Evolutionary conservation across 495 filamentous ascomycete genomes (phyloP), one percentile per base, ranked within the genome.

Genomic region (Neurospora cerealis): DNA sequence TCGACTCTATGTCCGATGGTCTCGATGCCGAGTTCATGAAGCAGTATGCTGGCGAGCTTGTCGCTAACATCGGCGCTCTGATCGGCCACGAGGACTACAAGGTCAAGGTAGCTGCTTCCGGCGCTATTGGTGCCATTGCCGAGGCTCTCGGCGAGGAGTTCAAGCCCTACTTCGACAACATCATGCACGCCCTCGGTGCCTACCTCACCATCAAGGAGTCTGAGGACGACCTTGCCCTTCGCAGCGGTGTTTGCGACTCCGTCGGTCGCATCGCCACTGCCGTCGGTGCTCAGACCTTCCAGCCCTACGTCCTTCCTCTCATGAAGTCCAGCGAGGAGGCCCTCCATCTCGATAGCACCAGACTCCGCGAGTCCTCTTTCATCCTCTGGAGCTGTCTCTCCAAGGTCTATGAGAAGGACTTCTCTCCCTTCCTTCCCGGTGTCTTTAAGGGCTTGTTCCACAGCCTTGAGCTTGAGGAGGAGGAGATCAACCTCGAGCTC

Each of bases 351-450:
- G 95, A 91, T 72, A 94, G 97, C 83, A 91, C 94, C 11, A 88
- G 95, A 70, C 88, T 99, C 69, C 90, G 93, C 80, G 96, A 99
- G 83, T 98, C 94, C 71, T 96, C 93, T 79, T 99, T 96, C 83
- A 94, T 98, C 75, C 88, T 99, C 74, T 99, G 96, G 94, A 93
- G 93, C 77, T 92, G 90, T 34, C 91, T 99, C 82, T 91, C 96
- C 70, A 96, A 95, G 83, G 93, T 99, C 9, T 99, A 99, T 80
- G 89, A 91, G 76, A 94, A 94, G 79, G 90, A 97, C 42, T 97
- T 99, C 80, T 87, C 89, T 66, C 90, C 92, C 17, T 97, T 96
- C 86, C 88, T 99, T 7, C 87, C 89, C 6, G 94, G 92, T 70
- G 94, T 94, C 70, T 90, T 96, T 77, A 91, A 93, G 78, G 94